Conservation (phyloP, 768 basidiomycete genomes). For the Suillus weaverae region DNA sequence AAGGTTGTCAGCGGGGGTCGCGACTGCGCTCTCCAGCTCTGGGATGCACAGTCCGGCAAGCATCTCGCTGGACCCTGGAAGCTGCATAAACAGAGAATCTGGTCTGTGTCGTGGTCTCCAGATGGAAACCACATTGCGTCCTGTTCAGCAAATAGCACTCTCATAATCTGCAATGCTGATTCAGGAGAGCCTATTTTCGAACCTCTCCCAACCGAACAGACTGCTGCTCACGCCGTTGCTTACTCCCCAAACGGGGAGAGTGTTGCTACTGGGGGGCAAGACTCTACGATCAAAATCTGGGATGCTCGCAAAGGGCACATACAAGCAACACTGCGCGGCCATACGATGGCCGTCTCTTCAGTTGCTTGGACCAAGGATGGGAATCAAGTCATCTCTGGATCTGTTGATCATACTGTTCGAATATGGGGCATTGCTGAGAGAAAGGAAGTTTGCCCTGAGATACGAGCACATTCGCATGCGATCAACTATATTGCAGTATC, state of each 20-base stretch:
- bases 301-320: background rate
- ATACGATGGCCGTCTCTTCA: background rate
- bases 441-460: background rate
- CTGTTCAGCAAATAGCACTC: background rate
- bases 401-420: background rate
- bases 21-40: slow-evolving; percentile 22
- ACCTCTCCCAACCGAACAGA: slow-evolving; percentile 13
- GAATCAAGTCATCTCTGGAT: background rate
- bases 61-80: slow-evolving; percentile 20
- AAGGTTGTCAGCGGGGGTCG: slow-evolving; percentile 25
- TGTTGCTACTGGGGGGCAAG: slow-evolving; percentile 22
- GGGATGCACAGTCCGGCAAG: slow-evolving; percentile 20
- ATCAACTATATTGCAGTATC: background rate
- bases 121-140: slow-evolving; percentile 19
- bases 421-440: background rate
- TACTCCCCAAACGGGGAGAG: slow-evolving; percentile 20
- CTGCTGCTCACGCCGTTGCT: slow-evolving; percentile 21
- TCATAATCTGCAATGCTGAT: background rate
- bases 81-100: slow-evolving; percentile 8
- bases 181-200: background rate
- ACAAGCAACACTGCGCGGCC: background rate
- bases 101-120: slow-evolving; percentile 24
- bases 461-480: background rate
- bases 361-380: slow-evolving; percentile 2
- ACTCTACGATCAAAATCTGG: slow-evolving; percentile 25